These are phyloP conservation scores for Rhynchosporium secalis DNA, from an alignment of 2,329 filamentous ascomycete genomes.

Conservation along the genomic window DNA sequence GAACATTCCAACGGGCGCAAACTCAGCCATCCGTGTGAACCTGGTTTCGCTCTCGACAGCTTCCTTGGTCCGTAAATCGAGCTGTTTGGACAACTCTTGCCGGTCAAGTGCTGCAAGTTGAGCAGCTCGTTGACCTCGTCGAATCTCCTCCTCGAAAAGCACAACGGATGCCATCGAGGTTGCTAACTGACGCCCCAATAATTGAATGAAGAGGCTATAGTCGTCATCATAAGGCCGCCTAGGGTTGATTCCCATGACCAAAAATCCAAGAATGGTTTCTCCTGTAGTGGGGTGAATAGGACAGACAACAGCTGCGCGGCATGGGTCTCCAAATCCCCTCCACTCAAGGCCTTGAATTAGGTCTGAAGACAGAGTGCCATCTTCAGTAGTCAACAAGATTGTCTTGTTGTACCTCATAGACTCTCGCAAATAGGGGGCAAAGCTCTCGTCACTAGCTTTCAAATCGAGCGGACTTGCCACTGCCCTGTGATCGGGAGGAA, in stretches of 20 bases:
- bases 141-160: slow-evolving; percentile 80
- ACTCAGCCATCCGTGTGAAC: slow-evolving; percentile 82
- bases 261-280: slow-evolving; percentile 73
- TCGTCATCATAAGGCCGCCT: slow-evolving; percentile 77
- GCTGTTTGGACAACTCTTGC: slow-evolving; percentile 73
- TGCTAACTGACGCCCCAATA: slow-evolving; percentile 72
- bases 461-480: slow-evolving; percentile 66
- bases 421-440: slow-evolving; percentile 73
- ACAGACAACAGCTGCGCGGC: slow-evolving; percentile 70
- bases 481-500: slow-evolving; percentile 62
- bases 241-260: slow-evolving; percentile 78
- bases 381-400: slow-evolving; percentile 65
- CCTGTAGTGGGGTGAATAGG: slow-evolving; percentile 75
- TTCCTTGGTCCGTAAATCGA: slow-evolving; percentile 64
- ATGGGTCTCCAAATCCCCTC: slow-evolving; percentile 71
- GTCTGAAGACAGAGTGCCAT: slow-evolving; percentile 62
- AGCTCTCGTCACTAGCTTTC: slow-evolving; percentile 67
- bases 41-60: slow-evolving; percentile 70
- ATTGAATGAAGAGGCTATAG: slow-evolving; percentile 74
- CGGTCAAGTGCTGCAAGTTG: slow-evolving; percentile 73
- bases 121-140: slow-evolving; percentile 70
- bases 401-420: slow-evolving; percentile 70
- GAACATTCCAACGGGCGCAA: slow-evolving; percentile 81
- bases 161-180: slow-evolving; percentile 81
- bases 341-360: slow-evolving; percentile 68